A percentile compares a stretch with the other conserved stretches of the same genome.
These are phyloP conservation scores for Hypoxylon perforatum DNA, from an alignment of 495 filamentous ascomycete genomes.

Conservation along the genomic window DNA sequence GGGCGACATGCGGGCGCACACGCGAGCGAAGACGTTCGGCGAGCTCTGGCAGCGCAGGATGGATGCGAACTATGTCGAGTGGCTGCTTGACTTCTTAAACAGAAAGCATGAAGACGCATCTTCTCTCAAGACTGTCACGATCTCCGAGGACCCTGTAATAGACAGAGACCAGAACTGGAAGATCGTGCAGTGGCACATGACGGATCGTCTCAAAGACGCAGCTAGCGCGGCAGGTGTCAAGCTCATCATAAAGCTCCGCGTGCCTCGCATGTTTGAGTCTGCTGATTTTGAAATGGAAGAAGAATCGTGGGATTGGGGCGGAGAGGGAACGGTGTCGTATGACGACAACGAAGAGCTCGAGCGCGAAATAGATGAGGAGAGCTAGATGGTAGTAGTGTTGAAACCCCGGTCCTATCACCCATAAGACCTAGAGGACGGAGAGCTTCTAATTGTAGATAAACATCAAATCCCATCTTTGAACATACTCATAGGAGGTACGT, in stretches of 20 bases:
- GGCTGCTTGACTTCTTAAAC: constrained; percentile 16
- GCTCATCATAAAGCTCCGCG: constrained; percentile 10
- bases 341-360: neutral
- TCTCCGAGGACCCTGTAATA: neutral
- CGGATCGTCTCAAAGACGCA: constrained; percentile 1
- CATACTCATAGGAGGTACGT: too few relatives aligned
- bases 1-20: neutral
- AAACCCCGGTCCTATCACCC: too few relatives aligned
- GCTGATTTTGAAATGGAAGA: constrained; percentile 1
- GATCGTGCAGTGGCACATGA: constrained; percentile 24
- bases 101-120: neutral
- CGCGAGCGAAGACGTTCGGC: neutral
- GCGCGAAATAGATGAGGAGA: neutral
- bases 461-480: too few relatives aligned
- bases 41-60: constrained; percentile 3
- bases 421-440: too few relatives aligned
- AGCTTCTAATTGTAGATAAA: too few relatives aligned
- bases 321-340: neutral
- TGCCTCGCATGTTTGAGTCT: constrained; percentile 10
- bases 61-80: neutral
- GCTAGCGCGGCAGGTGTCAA: constrained; percentile 17
- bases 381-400: too few relatives aligned
- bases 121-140: neutral
- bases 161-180: constrained; percentile 20
- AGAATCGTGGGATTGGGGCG: neutral